Conservation (phyloP, 805 yeast genomes). For the Kodamaea leandrae region DNA sequence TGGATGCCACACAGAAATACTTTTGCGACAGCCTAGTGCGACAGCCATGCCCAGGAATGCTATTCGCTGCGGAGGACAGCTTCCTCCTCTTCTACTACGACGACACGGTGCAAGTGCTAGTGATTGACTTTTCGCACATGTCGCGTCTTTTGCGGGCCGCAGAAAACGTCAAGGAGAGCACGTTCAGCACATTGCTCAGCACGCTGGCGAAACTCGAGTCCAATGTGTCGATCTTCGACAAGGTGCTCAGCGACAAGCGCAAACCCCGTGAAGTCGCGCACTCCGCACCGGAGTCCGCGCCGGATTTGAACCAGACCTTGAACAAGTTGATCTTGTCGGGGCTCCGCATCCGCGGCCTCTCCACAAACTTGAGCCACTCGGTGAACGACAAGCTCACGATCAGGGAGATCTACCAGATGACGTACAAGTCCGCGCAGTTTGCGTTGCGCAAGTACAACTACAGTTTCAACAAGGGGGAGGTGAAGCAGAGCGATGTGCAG, state of each 20-base stretch:
- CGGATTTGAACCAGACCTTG: conserved; percentile 33
- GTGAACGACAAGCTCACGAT: conserved; percentile 31
- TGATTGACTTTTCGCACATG: conserved; percentile 4
- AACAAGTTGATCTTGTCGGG: conserved; percentile 40
- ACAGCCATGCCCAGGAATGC: conserved; percentile 17
- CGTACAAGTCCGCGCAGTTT: conserved; percentile 36
- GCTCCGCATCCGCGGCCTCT: conserved; percentile 39
- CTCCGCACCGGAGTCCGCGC: conserved; percentile 14
- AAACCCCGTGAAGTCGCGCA: conserved; percentile 13
- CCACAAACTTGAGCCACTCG: no score
- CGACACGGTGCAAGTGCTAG: not conserved
- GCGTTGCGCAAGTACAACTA: conserved; percentile 37
- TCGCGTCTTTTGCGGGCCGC: conserved; percentile 1
- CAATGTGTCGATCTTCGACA: conserved; percentile 30
- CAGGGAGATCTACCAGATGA: conserved; percentile 42
- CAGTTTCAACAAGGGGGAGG: no score
- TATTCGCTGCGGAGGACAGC: conserved; percentile 14
- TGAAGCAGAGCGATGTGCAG: conserved; percentile 27
- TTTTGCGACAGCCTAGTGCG: conserved; percentile 19
- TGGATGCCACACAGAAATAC: conserved; percentile 17
- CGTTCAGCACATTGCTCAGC: not conserved
- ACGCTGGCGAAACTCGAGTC: conserved; percentile 2
- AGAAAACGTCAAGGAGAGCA: not conserved
- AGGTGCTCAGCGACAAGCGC: conserved; percentile 29
- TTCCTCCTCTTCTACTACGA: conserved; percentile 27